Evolutionary conservation across 768 basidiomycete genomes (phyloP), one percentile per base, ranked within the genome.

Genomic region (Agaricus sinodeliciosus): DNA sequence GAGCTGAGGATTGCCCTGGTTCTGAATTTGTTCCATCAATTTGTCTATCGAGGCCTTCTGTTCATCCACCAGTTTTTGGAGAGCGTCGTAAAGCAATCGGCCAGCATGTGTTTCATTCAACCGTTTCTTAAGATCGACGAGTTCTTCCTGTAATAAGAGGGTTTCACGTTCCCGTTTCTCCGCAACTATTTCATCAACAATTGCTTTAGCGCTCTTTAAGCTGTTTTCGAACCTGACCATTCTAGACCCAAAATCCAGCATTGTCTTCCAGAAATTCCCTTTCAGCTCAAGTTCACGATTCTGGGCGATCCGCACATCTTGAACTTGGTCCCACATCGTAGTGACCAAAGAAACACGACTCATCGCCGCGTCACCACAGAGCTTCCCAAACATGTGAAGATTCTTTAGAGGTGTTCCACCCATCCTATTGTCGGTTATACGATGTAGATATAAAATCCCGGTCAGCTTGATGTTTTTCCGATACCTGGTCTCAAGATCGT

Each of bases 271-370:
- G 48, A 57, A 62, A 1, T 55, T 55, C 8, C 52, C 28, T 28
- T 47, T 48, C 19, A 60, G 58, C 48, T 60, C 55, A 8, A 22
- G 9, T 19, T 62, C 58, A 12, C 59, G 49, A 18, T 3, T 16
- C 26, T 49, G 37, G 4, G 47, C 59, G 12, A 52, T 25, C 22
- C n/a, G 26, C 3, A 5, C 1, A 1, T 51, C 35, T 6, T 7
- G 2, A 9, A 77, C 70, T 54, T 69, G 65, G 4, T 67, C 72
- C 79, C 80, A 80, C 76, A 75, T 80, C 35, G 70, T 81, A 42
- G 80, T 80, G 46, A 73, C 73, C 54, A 82, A 71, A 25, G 77
- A 66, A 26, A 82, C 77, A 54, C 74, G 79, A 36, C 68, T 64
- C 47, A 82, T 72, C 12, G 75, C 67, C 41, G 51, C 64, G 16